A percentile compares a stretch with the other conserved stretches of the same genome.
Conservation (phyloP, 306 rosid species). For the Crataegus laevigata region DNA sequence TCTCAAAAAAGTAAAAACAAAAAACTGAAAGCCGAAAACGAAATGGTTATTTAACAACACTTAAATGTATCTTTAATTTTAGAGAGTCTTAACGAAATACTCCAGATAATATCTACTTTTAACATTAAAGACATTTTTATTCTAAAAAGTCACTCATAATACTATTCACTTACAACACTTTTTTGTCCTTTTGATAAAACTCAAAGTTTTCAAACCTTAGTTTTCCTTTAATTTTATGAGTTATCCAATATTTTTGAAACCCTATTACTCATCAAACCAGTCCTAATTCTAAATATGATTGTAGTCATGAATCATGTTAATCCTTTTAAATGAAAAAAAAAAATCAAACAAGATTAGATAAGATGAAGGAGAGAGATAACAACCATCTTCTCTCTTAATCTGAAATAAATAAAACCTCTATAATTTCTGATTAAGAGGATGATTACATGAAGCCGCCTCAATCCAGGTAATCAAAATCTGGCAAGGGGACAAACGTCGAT, state of each 20-base stretch:
- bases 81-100: too few species aligned
- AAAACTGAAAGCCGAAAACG: too few species aligned
- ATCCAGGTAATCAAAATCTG: conserved; percentile 12
- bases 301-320: background rate
- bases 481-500: conserved; percentile 30
- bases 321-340: background rate
- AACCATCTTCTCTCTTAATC: background rate
- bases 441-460: conserved; percentile 25
- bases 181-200: too few species aligned
- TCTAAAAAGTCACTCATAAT: too few species aligned
- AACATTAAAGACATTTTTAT: too few species aligned
- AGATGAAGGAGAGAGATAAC: background rate
- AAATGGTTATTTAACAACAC: too few species aligned
- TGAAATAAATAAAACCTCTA: background rate
- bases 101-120: too few species aligned
- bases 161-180: too few species aligned
- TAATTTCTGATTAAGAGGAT: background rate
- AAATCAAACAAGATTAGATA: background rate
- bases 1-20: too few species aligned
- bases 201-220: too few species aligned
- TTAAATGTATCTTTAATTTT: too few species aligned
- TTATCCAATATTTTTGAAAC: background rate
- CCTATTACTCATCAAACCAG: background rate
- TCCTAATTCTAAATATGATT: background rate
- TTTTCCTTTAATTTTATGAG: background rate